Conservation (phyloP, 139 green algal genomes). For the Marvania coccoides region DNA sequence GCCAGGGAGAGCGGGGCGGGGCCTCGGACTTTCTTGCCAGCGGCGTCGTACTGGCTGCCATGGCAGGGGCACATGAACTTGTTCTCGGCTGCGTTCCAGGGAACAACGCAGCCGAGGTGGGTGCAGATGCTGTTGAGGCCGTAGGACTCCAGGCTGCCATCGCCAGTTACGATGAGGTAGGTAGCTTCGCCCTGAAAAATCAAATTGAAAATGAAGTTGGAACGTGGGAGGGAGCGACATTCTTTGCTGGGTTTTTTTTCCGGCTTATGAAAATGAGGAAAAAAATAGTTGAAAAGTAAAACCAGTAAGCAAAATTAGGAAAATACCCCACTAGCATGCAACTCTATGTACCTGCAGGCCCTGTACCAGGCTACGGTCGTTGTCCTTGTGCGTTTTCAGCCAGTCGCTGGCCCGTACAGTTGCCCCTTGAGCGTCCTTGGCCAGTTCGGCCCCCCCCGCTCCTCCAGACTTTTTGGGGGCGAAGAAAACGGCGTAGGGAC, state of each 20-base stretch:
- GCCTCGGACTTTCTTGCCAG: constrained; percentile 91
- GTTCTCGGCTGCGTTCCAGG: constrained; percentile 94
- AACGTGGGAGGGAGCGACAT: no score
- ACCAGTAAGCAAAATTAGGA: no score
- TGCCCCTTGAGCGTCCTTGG: constrained; percentile 94
- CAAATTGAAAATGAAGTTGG: no score
- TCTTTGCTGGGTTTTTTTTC: not conserved
- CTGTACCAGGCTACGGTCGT: constrained; percentile 82
- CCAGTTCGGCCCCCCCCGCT: constrained; percentile 58
- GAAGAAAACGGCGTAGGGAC: constrained; percentile 69
- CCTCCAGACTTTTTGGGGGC: constrained; percentile 66
- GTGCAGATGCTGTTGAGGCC: constrained; percentile 99
- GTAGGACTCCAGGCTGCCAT: constrained; percentile 79
- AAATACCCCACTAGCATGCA: no score
- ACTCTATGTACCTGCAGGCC: constrained; percentile 77
- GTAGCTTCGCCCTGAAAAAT: constrained; percentile 91
- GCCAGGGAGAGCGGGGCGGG: constrained; percentile 89
- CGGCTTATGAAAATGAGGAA: not conserved
- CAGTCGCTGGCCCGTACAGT: constrained; percentile 75
- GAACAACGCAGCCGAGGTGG: constrained; percentile 98
- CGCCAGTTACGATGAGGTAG: constrained; percentile 92
- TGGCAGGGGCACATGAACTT: constrained; percentile 99
- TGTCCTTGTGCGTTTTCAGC: constrained; percentile 77
- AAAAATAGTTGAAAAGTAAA: no score
- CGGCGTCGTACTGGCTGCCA: constrained; percentile 94